phyloP scores from a whole-genome alignment of 2,329 filamentous ascomycete species.

The Hypoxylon sp. region DNA sequence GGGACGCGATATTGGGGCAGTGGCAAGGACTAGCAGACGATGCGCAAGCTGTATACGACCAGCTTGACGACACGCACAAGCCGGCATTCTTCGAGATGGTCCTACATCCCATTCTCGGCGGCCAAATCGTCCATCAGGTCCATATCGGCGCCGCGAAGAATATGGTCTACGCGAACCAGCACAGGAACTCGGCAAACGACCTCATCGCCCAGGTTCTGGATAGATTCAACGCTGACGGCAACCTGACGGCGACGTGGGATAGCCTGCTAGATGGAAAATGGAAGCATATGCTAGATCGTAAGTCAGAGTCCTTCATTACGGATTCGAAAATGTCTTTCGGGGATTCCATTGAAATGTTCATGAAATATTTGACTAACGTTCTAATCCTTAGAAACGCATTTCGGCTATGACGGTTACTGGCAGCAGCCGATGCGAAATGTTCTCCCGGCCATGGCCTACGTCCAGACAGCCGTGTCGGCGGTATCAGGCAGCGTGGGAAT shows the following conservation, averaged over 20 bases:
- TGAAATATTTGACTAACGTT: conserved; percentile 1
- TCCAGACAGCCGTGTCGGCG: conserved; percentile 64
- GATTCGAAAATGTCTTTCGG: no score
- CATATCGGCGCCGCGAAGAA: conserved; percentile 59
- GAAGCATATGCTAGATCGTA: conserved; percentile 67
- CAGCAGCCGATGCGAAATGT: conserved; percentile 78
- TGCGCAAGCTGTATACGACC: conserved; percentile 64
- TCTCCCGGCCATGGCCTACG: conserved; percentile 66
- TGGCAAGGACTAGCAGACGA: conserved; percentile 61
- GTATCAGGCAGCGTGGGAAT: conserved; percentile 70
- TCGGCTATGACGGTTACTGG: conserved; percentile 65
- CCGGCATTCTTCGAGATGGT: conserved; percentile 70
- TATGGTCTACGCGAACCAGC: conserved; percentile 58
- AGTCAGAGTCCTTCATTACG: no score
- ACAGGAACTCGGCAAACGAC: conserved; percentile 59
- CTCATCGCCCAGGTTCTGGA: conserved; percentile 60
- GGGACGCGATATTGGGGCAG: conserved; percentile 60
- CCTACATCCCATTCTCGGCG: conserved; percentile 65
- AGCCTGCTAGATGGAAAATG: conserved; percentile 67
- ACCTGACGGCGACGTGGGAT: conserved; percentile 65
- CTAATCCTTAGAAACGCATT: conserved; percentile 54
- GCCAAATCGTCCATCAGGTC: conserved; percentile 61
- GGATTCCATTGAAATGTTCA: no score
- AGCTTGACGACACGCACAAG: conserved; percentile 57
- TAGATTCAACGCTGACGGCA: conserved; percentile 64